A percentile compares a stretch with the other conserved stretches of the same genome.
These are phyloP conservation scores for Parachaetomium inaequale DNA, from an alignment of 495 filamentous ascomycete genomes.

Conservation along the genomic window DNA sequence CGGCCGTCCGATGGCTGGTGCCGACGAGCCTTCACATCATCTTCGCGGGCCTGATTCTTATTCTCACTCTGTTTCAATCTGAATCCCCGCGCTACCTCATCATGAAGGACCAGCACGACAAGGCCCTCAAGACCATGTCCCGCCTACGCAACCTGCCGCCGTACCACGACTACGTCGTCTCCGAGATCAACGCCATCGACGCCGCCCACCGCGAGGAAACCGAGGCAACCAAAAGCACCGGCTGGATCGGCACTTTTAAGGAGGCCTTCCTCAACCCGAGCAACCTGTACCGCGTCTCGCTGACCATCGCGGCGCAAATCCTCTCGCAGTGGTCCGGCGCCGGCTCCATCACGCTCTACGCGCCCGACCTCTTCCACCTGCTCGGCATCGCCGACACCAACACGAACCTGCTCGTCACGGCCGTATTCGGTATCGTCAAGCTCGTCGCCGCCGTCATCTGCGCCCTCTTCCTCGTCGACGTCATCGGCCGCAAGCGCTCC, in stretches of 20 bases:
- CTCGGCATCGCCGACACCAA: conserved; percentile 60
- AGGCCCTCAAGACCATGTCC: conserved; percentile 46
- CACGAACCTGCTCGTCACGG: conserved; percentile 62
- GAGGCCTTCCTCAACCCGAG: conserved; percentile 57
- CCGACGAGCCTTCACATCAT: conserved; percentile 69
- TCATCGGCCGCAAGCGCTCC: conserved; percentile 68
- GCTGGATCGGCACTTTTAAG: conserved; percentile 52
- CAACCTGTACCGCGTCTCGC: conserved; percentile 63
- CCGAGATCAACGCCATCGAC: conserved; percentile 50
- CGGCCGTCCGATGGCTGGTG: conserved; percentile 59
- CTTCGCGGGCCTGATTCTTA: conserved; percentile 64
- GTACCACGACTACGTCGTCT: conserved; percentile 47
- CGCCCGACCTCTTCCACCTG: conserved; percentile 61
- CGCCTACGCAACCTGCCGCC: conserved; percentile 48
- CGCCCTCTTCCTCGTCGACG: conserved; percentile 69
- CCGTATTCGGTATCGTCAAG: conserved; percentile 68
- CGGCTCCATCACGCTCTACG: conserved; percentile 63
- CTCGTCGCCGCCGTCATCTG: conserved; percentile 60
- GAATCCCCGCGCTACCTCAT: conserved; percentile 60
- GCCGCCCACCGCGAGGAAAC: conserved; percentile 48
- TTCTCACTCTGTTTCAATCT: conserved; percentile 59
- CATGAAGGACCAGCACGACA: conserved; percentile 47
- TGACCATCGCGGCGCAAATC: conserved; percentile 57
- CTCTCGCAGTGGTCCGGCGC: conserved; percentile 69
- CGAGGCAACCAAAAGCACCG: conserved; percentile 56